A percentile compares a stretch with the other conserved stretches of the same genome.
Conservation (phyloP, 1,284 basidiomycete species). For the Ustilago bromivora region DNA sequence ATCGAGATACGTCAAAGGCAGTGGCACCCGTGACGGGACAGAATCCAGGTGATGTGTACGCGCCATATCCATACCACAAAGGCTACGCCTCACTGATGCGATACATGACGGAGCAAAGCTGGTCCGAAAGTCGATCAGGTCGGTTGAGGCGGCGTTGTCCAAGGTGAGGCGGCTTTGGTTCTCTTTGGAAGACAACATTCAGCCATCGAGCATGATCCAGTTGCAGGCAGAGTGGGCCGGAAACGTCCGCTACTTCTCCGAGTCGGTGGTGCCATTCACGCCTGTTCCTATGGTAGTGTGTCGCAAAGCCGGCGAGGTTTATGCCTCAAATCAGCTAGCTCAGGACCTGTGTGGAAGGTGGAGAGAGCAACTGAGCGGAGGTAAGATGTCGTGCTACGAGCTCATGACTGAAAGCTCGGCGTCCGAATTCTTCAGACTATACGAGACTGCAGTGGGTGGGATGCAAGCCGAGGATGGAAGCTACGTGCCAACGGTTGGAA, state of each 20-base stretch:
- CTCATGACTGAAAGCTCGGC: constrained; percentile 54
- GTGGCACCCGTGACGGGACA: constrained; percentile 6
- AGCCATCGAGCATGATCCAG: constrained; percentile 52
- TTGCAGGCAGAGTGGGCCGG: constrained; percentile 55
- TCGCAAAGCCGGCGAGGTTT: constrained; percentile 55
- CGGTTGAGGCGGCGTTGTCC: constrained; percentile 45
- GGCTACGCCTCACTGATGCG: constrained; percentile 52
- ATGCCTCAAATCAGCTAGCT: constrained; percentile 43
- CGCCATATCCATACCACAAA: constrained; percentile 49
- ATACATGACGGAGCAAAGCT: constrained; percentile 50
- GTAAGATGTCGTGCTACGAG: constrained; percentile 45
- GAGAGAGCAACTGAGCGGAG: constrained; percentile 38
- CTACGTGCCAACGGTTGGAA: constrained; percentile 23
- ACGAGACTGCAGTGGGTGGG: constrained; percentile 42
- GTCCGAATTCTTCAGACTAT: constrained; percentile 46
- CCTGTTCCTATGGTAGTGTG: constrained; percentile 50
- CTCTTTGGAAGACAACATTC: constrained; percentile 53
- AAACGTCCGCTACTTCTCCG: constrained; percentile 46
- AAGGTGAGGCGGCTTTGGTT: constrained; percentile 53
- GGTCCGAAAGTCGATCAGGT: constrained; percentile 48
- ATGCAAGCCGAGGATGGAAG: constrained; percentile 31
- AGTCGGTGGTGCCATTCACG: constrained; percentile 48
- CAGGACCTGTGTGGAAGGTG: constrained; percentile 35
- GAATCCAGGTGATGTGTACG: constrained; percentile 39
- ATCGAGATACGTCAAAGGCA: constrained; percentile 4